phyloP scores from a whole-genome alignment of 2,329 filamentous ascomycete genomes.

The Cladosporium phlei region DNA sequence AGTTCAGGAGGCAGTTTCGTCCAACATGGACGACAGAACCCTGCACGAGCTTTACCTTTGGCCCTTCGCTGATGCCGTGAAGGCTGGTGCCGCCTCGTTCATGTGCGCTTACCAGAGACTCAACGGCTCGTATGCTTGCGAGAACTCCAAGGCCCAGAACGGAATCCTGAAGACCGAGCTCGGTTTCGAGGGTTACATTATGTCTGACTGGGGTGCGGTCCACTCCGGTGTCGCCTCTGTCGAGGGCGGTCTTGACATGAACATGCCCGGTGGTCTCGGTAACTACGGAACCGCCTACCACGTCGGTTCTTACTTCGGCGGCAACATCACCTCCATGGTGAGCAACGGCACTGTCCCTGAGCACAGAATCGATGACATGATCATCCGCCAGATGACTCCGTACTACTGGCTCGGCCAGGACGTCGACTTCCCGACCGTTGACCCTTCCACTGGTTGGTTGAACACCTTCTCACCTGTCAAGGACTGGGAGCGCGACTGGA shows the following conservation, averaged over 20 bases:
- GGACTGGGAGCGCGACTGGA: conserved; percentile 43
- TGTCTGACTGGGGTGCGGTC: conserved; percentile 62
- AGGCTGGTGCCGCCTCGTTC: conserved; percentile 17
- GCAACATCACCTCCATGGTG: conserved; percentile 43
- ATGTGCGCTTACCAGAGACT: conserved; percentile 44
- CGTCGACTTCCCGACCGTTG: conserved; percentile 26
- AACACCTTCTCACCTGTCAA: conserved; percentile 49
- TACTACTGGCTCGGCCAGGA: conserved; percentile 40
- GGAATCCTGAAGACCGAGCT: conserved; percentile 67
- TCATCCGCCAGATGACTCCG: conserved; percentile 43
- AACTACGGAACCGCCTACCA: conserved; percentile 20
- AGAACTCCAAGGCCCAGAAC: conserved; percentile 62
- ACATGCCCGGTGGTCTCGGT: conserved; percentile 20
- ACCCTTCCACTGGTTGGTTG: conserved; percentile 46
- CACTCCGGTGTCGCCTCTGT: conserved; percentile 56
- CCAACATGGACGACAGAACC: conserved; percentile 24
- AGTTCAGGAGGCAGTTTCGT: conserved; percentile 33
- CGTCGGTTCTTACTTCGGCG: conserved; percentile 21
- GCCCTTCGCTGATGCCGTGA: conserved; percentile 21
- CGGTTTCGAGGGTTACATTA: conserved; percentile 60
- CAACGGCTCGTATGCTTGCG: conserved; percentile 59
- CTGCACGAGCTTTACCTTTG: conserved; percentile 25
- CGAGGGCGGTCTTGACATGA: conserved; percentile 59
- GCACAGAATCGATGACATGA: conserved; percentile 56
- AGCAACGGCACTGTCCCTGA: conserved; percentile 50